Evolutionary conservation across 306 rosid genomes (phyloP).

Genomic region (Canavalia gladiata): DNA sequence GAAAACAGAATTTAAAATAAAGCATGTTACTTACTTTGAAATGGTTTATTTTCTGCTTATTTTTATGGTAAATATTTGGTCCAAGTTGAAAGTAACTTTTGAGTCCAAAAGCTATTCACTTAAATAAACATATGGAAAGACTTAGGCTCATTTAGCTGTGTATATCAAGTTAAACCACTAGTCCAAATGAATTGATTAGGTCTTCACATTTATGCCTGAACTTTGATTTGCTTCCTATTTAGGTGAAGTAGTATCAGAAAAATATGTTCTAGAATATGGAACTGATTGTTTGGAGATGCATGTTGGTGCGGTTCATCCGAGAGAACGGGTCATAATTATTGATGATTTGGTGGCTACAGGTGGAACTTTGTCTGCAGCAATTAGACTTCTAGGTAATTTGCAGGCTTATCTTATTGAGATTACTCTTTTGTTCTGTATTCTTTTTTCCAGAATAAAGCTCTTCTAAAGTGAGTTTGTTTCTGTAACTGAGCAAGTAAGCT

Average conservation of each 20-base stretch:
- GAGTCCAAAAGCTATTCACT: not conserved
- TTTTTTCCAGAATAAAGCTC: not conserved
- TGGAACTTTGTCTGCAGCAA: slow-evolving; percentile 87
- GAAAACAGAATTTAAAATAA: not conserved
- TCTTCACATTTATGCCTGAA: slow-evolving; percentile 4
- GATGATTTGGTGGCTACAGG: slow-evolving; percentile 87
- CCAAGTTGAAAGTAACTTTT: not conserved
- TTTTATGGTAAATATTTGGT: slow-evolving; percentile 11
- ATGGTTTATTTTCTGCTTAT: not conserved
- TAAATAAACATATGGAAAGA: not conserved
- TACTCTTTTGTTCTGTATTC: not conserved
- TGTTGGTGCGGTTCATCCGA: not conserved
- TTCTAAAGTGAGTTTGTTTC: not conserved
- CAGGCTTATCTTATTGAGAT: not conserved
- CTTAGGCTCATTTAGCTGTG: not conserved
- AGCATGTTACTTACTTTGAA: not conserved
- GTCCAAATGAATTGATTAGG: not conserved
- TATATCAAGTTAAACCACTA: not conserved
- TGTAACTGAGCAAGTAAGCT: not conserved
- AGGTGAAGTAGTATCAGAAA: slow-evolving; percentile 27
- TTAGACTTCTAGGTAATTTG: slow-evolving; percentile 71
- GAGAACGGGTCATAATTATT: slow-evolving; percentile 19
- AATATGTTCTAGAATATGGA: slow-evolving; percentile 33
- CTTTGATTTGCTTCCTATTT: slow-evolving; percentile 3
- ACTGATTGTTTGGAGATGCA: slow-evolving; percentile 33